Base-by-base conservation (phyloP, 2,329 filamentous ascomycete species). In the Karstenula rhodostoma region DNA sequence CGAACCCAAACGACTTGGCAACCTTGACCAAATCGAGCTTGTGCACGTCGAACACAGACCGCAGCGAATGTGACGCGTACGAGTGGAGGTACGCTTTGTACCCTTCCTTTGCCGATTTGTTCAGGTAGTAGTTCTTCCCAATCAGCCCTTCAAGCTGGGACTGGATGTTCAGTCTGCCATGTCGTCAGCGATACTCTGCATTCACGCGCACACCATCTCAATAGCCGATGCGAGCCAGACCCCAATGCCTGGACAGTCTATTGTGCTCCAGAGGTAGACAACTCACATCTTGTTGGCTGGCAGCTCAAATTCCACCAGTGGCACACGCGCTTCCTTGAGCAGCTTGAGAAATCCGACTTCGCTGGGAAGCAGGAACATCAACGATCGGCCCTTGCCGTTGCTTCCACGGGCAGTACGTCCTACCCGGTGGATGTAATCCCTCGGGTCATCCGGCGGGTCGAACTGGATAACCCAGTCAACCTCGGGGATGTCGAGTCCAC, bases 251-350 rank as follows among this genome's bases (percentile, higher is more conserved):
- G 8, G 29, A 32, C 4, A 32, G 2, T 10, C 29, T 9, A 32
- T 32, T 9, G 29, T 32, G 29, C 29, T 32, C 29, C 29, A 32
- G 8, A 32, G 2, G 29, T 9, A n/a, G 15, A 7, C n/a, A 40
- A 40, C 37, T 40, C 17, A 40, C 66, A 99, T 92, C 85, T 96
- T 97, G 82, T 92, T 94, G 58, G 88, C 84, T 1, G 94, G 94
- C 75, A 99, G 95, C 74, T 98, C 94, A 73, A 97, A 98, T 79
- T 99, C 95, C 29, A 96, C 92, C 7, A 99, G 89, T 1, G 95
- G 95, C 1, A 99, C 94, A 63, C 93, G 88, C 15, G 94, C 93
- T 56, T 93, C 91, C 80, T 96, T 96, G 64, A 99, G 86, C 74
- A 97, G 92, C 58, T 90, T 90, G 53, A 99, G 82, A 84, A 99